phyloP scores from a whole-genome alignment of 1,284 basidiomycete genomes.

The Termitomyces sp. region DNA sequence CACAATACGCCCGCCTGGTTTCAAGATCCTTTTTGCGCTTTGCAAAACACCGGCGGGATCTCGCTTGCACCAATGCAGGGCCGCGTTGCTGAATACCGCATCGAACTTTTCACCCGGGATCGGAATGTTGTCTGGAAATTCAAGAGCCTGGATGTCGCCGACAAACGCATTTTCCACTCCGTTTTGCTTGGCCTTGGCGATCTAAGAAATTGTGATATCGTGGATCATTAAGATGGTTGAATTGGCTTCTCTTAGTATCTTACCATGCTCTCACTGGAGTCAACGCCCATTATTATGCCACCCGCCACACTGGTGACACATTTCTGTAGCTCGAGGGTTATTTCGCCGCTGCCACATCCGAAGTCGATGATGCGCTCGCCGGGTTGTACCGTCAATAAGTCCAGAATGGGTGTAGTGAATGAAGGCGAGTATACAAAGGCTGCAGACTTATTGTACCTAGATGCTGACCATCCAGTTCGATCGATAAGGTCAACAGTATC shows the following conservation, averaged over 20 bases:
- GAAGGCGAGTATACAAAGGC: conserved; percentile 73
- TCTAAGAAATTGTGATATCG: conserved; percentile 31
- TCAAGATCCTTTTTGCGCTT: conserved; percentile 55
- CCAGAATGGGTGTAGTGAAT: conserved; percentile 57
- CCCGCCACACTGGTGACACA: conserved; percentile 41
- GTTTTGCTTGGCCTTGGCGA: conserved; percentile 49
- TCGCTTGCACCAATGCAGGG: conserved; percentile 80
- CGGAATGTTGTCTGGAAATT: conserved; percentile 24
- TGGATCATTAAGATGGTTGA: neutral
- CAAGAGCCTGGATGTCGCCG: conserved; percentile 48
- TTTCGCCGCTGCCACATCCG: conserved; percentile 79
- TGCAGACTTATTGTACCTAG: conserved; percentile 52
- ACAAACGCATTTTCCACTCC: conserved; percentile 43
- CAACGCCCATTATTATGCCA: conserved; percentile 64
- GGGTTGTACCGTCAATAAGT: conserved; percentile 52
- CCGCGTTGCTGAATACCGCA: conserved; percentile 74
- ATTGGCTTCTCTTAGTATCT: conserved; percentile 16
- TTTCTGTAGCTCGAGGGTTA: conserved; percentile 54
- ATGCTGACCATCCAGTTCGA: conserved; percentile 42
- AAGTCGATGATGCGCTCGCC: conserved; percentile 75
- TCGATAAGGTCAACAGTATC: conserved; percentile 7
- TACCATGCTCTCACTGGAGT: conserved; percentile 73
- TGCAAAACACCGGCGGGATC: conserved; percentile 63
- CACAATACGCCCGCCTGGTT: conserved; percentile 63
- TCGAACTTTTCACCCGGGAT: conserved; percentile 39